Base-by-base conservation (phyloP, 106 monocot species). In the Acorus gramineus region DNA sequence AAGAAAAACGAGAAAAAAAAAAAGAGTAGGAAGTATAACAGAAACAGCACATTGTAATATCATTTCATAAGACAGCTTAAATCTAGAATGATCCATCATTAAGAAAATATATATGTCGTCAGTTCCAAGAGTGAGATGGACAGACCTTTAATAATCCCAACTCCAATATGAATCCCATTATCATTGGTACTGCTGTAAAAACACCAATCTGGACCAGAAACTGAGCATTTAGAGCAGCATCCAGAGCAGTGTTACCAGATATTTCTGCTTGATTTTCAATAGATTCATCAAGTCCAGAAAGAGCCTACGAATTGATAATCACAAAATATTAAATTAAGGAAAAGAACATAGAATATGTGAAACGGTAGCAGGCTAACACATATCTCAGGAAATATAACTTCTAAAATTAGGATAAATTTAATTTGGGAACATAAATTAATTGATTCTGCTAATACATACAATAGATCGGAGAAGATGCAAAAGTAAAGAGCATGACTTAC, bases 121-220 rank as follows among this genome's bases (percentile, higher is more conserved):
- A 28, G 28, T 28, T 28, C 28, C 3, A 14, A 49, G 42, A 10
- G 44, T 42, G 3, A 49, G 44, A 51, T 14, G 8, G 4, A 56
- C 69, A 47, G 7, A 95, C 95, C 95, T 95, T 74, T 53, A 95
- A 46, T 11, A 95, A 54, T 14, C 95, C 95, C 4, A 57, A 63
- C 56, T 95, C 95, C 62, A 95, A 49, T 58, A 95, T 85, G 74
- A 95, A 95, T 58, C 90, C 95, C 84, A 95, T 90, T 66, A 95
- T 73, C 95, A 95, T 95, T 55, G 95, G 95, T 11, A 95, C 82
- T 49, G 95, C 95, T 64, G 95, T 95, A 66, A 95, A 95, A 65
- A 90, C 56, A 66, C 95, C 95, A 72, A 95, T 95, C 64, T 95
- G 95, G 46, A 95, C 90, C 60, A 95, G 76, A 75, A 95, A 95